Evolutionary conservation across 2,329 filamentous ascomycete genomes (phyloP), one percentile per base, ranked within the genome.

Genomic region (Phaeophleospora eucalypticola): DNA sequence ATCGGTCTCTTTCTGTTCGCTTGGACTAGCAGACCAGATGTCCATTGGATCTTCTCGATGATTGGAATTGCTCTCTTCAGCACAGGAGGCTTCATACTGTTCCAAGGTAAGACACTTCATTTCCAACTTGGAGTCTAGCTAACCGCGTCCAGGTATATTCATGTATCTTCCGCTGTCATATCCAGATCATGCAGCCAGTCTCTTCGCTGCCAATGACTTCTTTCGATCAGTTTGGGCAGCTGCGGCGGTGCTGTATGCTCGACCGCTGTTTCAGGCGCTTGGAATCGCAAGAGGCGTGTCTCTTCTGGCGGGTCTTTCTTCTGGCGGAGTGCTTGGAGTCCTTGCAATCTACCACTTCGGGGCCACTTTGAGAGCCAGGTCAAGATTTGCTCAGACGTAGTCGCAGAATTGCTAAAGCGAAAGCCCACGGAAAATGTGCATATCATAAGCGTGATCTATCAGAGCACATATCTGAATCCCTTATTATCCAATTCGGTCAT

Each of bases 401-500:
- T 4, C 4, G 33, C 12, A n/a, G n/a, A n/a, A n/a, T n/a, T n/a
- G n/a, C n/a, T n/a, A n/a, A n/a, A n/a, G n/a, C n/a, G n/a, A n/a
- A n/a, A n/a, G n/a, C n/a, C n/a, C n/a, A n/a, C n/a, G n/a, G n/a
- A n/a, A n/a, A n/a, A n/a, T n/a, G n/a, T n/a, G n/a, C n/a, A n/a
- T n/a, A n/a, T n/a, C n/a, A n/a, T n/a, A n/a, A n/a, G n/a, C n/a
- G n/a, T n/a, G n/a, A n/a, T n/a, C n/a, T n/a, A n/a, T 37, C 36
- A 37, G 17, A 79, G 56, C 8, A 72, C 72, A 56, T 79, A 79
- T 58, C 76, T 67, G 53, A 80, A 79, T 0, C 70, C 74, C 55
- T 70, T 74, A 47, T 80, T 80, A 38, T 80, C 76, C 17, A 80
- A 59, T 60, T 80, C 77, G 0, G 77, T 80, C 63, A 72, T 65